A percentile compares a stretch with the other conserved stretches of the same genome.
phyloP scores from a whole-genome alignment of 2,329 filamentous ascomycete genomes.

The Fusarium sp. region DNA sequence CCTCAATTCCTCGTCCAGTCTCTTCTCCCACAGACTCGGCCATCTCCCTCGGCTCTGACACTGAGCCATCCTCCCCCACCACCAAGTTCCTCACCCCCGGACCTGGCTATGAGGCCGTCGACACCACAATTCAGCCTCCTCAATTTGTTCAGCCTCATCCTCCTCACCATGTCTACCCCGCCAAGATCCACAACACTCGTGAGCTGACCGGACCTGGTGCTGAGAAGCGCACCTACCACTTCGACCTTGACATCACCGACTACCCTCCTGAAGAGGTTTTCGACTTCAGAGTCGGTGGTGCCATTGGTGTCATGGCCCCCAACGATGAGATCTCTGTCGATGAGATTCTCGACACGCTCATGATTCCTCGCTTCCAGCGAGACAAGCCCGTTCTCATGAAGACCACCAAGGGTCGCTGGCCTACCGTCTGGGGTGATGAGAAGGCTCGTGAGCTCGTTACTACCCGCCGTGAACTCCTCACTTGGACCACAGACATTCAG shows the following conservation, averaged over 20 bases:
- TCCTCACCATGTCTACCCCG: conserved; percentile 90
- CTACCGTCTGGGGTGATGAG: conserved; percentile 97
- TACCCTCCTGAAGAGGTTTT: conserved; percentile 87
- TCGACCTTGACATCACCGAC: conserved; percentile 95
- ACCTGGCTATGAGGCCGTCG: conserved; percentile 56
- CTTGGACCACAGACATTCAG: conserved; percentile 95
- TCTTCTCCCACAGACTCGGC: conserved; percentile 61
- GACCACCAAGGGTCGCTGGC: conserved; percentile 88
- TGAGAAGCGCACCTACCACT: conserved; percentile 97
- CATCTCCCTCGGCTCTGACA: conserved; percentile 56
- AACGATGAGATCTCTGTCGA: conserved; percentile 84
- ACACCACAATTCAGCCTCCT: conserved; percentile 79
- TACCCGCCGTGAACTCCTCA: conserved; percentile 90
- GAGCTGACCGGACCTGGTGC: conserved; percentile 90
- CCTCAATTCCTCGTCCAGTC: conserved; percentile 61
- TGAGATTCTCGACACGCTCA: conserved; percentile 83
- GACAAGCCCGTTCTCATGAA: conserved; percentile 85
- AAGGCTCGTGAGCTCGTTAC: conserved; percentile 86
- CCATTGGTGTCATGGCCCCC: conserved; percentile 91
- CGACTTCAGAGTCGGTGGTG: conserved; percentile 96
- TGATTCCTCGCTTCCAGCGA: conserved; percentile 83
- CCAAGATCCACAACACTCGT: conserved; percentile 85
- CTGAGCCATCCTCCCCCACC: conserved; percentile 35
- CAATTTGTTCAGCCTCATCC: conserved; percentile 94
- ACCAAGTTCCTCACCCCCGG: conserved; percentile 43